Base-by-base conservation (phyloP, 2,329 filamentous ascomycete genomes). In the Cladosporium cucumerinum region DNA sequence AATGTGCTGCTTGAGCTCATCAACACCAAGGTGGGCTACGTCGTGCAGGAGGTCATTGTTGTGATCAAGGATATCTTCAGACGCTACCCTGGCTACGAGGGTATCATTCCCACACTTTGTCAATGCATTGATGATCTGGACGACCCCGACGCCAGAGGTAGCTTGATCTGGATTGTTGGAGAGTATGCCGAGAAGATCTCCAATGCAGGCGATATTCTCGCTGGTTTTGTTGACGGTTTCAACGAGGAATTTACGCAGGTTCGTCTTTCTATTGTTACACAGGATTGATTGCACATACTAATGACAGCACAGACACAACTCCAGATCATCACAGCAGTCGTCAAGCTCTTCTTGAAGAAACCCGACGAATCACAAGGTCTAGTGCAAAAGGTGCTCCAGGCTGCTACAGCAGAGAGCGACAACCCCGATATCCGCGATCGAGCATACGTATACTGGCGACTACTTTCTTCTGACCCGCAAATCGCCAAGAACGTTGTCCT, bases 121-220 rank as follows among this genome's bases (percentile, higher is more conserved):
- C 87, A 97, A 77, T 92, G 96, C 75, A 97, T 99, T 67, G 95
- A 99, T 72, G 95, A 99, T 72, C 79, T 99, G 69, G 95, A 99
- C 74, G 95, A 99, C 78, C 93, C 94, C 1, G 89, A 93, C 72
- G 95, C 95, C 7, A 85, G 95, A 73, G 93, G 91, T 2, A 90
- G 94, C 25, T 82, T 99, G 66, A 98, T 99, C 73, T 99, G 95
- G 95, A 98, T 99, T 70, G 94, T 99, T 6, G 95, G 95, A 71
- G 95, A 99, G 77, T 99, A 99, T 76, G 95, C 95, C 0, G 95
- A 99, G 82, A 99, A 99, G 84, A 99, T 99, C 74, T 96, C 87
- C 80, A 98, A 99, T 72, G 95, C 95, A n/a, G 93, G 93, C 69
- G 92, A 98, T 71, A 98, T 99, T 68, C 79, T 99, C 66, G 85